Percentiles rank a stretch among this genome's conserved stretches.
Evolutionary conservation across 257 asterid genomes (phyloP).

Genomic region (Ocimum tenuiflorum): DNA sequence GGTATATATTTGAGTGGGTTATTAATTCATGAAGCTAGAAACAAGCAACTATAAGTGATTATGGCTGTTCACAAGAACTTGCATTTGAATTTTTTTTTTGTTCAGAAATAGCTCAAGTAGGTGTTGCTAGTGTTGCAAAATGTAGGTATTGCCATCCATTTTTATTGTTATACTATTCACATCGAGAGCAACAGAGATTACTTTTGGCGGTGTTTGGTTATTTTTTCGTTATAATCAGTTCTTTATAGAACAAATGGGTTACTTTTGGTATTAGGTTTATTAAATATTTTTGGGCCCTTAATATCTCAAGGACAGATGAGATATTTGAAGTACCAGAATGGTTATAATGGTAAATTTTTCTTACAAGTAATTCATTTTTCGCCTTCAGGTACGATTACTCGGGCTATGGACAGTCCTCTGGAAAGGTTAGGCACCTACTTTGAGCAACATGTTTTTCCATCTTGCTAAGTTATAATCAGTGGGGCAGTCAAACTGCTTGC

Average conservation of each 20-base stretch:
- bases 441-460: neutral
- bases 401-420: constrained; percentile 92
- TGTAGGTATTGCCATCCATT: neutral
- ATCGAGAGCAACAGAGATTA: too few relatives aligned
- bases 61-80: neutral
- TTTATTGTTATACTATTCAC: neutral
- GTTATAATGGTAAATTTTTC: constrained; percentile 13
- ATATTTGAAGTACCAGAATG: neutral
- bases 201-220: too few relatives aligned
- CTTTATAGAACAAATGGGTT: neutral
- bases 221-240: neutral
- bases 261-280: neutral
- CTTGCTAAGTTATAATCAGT: neutral
- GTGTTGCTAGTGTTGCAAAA: neutral
- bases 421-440: constrained; percentile 69
- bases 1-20: neutral
- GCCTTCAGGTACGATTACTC: constrained; percentile 88
- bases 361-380: constrained; percentile 4
- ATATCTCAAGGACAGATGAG: neutral
- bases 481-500: neutral
- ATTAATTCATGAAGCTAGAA: neutral
- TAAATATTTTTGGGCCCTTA: neutral
- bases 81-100: neutral
- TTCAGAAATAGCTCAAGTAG: neutral
- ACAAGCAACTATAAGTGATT: neutral